Percentiles rank a stretch among this genome's conserved stretches.
Evolutionary conservation across 179 eudicot species (phyloP).

Genomic region (Beta macrorhiza): DNA sequence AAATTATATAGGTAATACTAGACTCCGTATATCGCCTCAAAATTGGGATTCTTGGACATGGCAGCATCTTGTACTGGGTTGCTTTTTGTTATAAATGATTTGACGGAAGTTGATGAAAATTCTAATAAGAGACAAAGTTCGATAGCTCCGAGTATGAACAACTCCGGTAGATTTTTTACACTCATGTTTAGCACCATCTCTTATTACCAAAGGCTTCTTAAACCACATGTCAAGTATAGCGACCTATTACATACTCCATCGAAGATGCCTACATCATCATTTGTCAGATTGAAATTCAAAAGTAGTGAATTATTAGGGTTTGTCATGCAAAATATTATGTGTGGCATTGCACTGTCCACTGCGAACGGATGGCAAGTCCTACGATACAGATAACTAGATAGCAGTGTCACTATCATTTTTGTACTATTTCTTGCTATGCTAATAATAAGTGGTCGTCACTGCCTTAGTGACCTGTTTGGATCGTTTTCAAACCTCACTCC

Average conservation of each 20-base stretch:
- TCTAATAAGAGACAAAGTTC: no score
- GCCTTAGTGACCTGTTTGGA: constrained; percentile 14
- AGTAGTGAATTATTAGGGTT: neutral
- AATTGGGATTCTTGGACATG: neutral
- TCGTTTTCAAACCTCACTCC: constrained; percentile 8
- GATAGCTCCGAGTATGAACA: no score
- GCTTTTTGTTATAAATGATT: no score
- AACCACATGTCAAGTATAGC: constrained; percentile 8
- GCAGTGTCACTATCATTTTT: constrained; percentile 15
- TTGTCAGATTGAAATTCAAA: constrained; percentile 6
- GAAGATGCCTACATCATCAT: neutral
- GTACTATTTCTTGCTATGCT: neutral
- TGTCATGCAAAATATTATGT: constrained; percentile 16
- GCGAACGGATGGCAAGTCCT: constrained; percentile 8
- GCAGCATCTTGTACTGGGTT: no score
- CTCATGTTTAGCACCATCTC: neutral
- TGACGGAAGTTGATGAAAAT: no score
- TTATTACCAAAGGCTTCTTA: neutral
- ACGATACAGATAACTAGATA: constrained; percentile 19
- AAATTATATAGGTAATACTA: neutral
- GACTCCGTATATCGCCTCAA: neutral
- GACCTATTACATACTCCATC: neutral
- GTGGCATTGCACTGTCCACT: constrained; percentile 13
- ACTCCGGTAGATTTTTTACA: neutral
- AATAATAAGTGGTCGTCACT: constrained; percentile 3